Evolutionary conservation across 164 flowering plant genomes (phyloP), one percentile per base, ranked within the genome.

Genomic region (Pachysandra terminalis): DNA sequence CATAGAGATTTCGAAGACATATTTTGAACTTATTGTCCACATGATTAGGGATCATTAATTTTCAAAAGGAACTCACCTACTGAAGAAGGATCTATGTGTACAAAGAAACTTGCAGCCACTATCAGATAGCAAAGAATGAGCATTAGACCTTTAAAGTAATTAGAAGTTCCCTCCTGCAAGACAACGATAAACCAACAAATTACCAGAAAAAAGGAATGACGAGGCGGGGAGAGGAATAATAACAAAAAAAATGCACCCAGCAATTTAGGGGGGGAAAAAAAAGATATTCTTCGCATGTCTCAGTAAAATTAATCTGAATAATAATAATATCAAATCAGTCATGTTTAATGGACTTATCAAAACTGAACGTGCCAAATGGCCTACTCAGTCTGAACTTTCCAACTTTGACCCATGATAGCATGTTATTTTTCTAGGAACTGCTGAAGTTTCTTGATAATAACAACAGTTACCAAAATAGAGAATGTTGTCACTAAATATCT

Each of bases 141-240:
- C 97, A 91, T 89, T 24, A 91, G 66, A 19, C 97, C 97, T 75
- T 91, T 91, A 61, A 91, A 89, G 76, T 91, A 89, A 76, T 91
- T 89, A 21, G 95, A 86, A 40, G 90, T 86, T 53, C 97, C 97
- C 68, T 91, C 97, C 97, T 91, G 88, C 76, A 79, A 74, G 21
- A 4, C 66, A 53, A 65, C 49, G 21, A 26, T 49, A 17, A 0
- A 25, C 3, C 51, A 9, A 40, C 7, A 21, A 41, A 21, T 23
- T 14, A 57, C 17, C 19, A 21, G 14, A 9, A 52, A 23, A 32
- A 32, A 32, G 37, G 37, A 3, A 32, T 3, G 37, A 32, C 7
- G 37, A 32, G 37, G 37, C n/a, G 5, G 45, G 27, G 19, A 53
- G 9, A 37, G 37, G 64, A 37, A 61, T 5, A 35, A 61, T n/a